Percentiles rank a stretch among this genome's conserved stretches.
phyloP scores from a whole-genome alignment of 2,329 filamentous ascomycete genomes.

The Penicillium sp. region DNA sequence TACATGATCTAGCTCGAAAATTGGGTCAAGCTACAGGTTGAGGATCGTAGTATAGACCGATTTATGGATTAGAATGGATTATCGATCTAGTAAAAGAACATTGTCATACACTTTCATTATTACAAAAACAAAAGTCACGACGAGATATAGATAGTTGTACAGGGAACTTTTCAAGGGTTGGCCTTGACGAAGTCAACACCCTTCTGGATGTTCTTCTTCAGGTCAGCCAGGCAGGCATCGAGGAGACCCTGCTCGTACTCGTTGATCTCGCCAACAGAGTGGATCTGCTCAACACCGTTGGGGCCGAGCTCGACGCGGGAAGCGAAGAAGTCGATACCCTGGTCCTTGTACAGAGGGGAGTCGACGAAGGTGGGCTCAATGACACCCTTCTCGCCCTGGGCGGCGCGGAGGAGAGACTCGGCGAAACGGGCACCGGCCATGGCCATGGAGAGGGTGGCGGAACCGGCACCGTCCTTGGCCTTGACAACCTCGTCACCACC shows the following conservation, averaged over 20 bases:
- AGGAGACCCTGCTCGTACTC: conserved; percentile 86
- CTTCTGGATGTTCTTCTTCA: conserved; percentile 85
- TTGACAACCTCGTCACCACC: conserved; percentile 98
- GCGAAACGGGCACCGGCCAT: conserved; percentile 86
- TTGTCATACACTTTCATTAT: conserved; percentile 13
- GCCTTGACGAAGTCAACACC: conserved; percentile 62
- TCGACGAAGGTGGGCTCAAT: conserved; percentile 96
- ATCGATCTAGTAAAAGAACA: conserved; percentile 8
- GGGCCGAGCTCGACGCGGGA: conserved; percentile 94
- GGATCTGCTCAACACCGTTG: conserved; percentile 92
- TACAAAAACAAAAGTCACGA: conserved; percentile 9
- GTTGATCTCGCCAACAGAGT: conserved; percentile 80
- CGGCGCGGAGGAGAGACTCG: conserved; percentile 88
- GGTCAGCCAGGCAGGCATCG: conserved; percentile 72
- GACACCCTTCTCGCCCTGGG: conserved; percentile 91
- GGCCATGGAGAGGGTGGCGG: conserved; percentile 97
- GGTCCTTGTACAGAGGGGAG: conserved; percentile 96
- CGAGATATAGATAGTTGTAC: conserved; percentile 16
- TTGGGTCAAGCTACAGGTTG: neutral
- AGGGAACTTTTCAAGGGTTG: conserved; percentile 48
- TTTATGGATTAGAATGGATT: neutral
- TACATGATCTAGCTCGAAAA: neutral
- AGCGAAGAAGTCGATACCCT: conserved; percentile 96
- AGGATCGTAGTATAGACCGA: neutral
- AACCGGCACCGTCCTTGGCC: conserved; percentile 97